Evolutionary conservation across 306 rosid genomes (phyloP).

Genomic region (Elaeagnus macrophylla): DNA sequence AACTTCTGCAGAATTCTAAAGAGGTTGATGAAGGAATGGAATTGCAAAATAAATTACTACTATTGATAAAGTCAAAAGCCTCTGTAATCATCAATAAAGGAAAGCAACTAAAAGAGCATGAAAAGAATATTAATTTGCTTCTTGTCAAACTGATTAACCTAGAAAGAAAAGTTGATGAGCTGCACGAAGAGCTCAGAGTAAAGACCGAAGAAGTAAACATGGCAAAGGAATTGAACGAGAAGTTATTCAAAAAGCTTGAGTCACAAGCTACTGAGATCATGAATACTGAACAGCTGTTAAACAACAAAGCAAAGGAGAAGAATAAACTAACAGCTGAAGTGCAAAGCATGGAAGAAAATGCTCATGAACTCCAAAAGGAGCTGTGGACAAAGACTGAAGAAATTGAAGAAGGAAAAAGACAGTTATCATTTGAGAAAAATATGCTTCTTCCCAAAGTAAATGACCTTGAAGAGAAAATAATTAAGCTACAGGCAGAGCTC

Average conservation of each 20-base stretch:
- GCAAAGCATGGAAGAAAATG: slow-evolving; percentile 31
- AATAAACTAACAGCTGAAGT: slow-evolving; percentile 22
- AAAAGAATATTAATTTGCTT: slow-evolving; percentile 29
- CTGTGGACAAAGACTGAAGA: slow-evolving; percentile 26
- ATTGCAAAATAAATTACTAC: slow-evolving; percentile 37
- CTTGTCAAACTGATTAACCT: slow-evolving; percentile 20
- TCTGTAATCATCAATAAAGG: slow-evolving; percentile 23
- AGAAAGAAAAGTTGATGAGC: slow-evolving; percentile 24
- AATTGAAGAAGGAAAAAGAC: slow-evolving; percentile 29
- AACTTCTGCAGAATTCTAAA: slow-evolving; percentile 22
- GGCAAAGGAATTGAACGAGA: slow-evolving; percentile 20
- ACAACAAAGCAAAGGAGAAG: slow-evolving; percentile 37
- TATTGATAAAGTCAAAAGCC: slow-evolving; percentile 32
- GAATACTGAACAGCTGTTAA: slow-evolving; percentile 15
- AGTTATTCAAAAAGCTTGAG: slow-evolving; percentile 22
- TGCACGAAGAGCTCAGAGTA: slow-evolving; percentile 24
- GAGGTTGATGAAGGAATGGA: slow-evolving; percentile 40
- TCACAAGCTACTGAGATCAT: slow-evolving; percentile 25
- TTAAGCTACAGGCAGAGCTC: slow-evolving; percentile 25
- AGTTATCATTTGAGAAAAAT: slow-evolving; percentile 36
- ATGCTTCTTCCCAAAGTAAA: slow-evolving; percentile 24
- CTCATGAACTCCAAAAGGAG: slow-evolving; percentile 18
- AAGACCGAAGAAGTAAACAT: slow-evolving; percentile 28
- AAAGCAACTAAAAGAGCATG: slow-evolving; percentile 31
- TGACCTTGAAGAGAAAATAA: slow-evolving; percentile 31